Percentiles rank a stretch among this genome's conserved stretches.
These are phyloP conservation scores for Pleurotus eryngii DNA, from an alignment of 768 basidiomycete species.

Conservation along the genomic window DNA sequence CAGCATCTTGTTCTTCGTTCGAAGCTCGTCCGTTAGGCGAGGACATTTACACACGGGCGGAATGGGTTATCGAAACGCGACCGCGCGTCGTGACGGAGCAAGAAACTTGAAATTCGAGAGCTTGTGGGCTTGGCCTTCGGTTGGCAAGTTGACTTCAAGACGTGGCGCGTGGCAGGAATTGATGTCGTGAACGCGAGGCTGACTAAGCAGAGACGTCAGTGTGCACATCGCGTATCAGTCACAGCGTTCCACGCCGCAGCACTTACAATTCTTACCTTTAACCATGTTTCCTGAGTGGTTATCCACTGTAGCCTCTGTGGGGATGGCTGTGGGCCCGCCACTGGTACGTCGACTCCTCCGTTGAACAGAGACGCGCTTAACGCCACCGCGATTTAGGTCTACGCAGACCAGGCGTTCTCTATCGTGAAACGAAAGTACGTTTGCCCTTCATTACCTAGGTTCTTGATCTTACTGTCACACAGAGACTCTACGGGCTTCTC, in stretches of 20 bases:
- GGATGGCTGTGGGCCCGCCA: conserved; percentile 84
- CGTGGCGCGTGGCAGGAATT: neutral
- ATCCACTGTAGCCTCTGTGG: conserved; percentile 63
- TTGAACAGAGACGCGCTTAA: neutral
- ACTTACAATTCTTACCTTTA: neutral
- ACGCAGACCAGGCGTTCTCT: conserved; percentile 79
- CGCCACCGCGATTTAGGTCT: conserved; percentile 42
- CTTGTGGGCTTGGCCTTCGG: no score
- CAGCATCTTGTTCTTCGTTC: conserved; percentile 31
- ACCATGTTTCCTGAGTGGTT: conserved; percentile 45
- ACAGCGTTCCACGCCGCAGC: neutral
- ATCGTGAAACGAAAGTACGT: conserved; percentile 72
- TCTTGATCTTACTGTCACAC: conserved; percentile 7
- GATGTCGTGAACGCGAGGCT: neutral
- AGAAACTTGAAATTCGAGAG: no score
- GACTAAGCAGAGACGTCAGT: neutral
- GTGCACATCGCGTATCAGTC: neutral
- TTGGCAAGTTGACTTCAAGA: neutral
- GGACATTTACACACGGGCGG: neutral
- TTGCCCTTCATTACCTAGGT: conserved; percentile 2
- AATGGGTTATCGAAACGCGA: no score
- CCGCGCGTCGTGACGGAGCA: no score
- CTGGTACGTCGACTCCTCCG: conserved; percentile 34
- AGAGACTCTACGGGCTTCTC: conserved; percentile 88
- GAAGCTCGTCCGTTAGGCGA: conserved; percentile 22